Evolutionary conservation across 1,139 yeast species (phyloP).

Genomic region (Blastobotrys indianensis): DNA sequence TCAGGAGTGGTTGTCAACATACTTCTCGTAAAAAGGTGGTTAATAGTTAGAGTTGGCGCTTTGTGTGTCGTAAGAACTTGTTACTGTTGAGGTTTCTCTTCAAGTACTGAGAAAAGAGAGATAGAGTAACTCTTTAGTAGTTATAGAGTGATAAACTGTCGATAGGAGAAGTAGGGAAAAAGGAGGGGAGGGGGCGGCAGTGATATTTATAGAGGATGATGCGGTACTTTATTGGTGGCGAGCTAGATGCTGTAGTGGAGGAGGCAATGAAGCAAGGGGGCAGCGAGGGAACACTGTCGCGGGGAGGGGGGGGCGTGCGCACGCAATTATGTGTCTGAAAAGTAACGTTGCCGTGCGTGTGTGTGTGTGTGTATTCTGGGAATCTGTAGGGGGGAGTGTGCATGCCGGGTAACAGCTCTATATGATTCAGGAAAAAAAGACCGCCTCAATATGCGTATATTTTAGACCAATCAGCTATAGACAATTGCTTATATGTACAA

Average conservation of each 20-base stretch:
- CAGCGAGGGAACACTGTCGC: no score
- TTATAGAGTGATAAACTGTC: background rate
- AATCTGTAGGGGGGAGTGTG: no score
- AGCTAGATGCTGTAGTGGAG: background rate
- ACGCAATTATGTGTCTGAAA: background rate
- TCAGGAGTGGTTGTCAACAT: constrained; percentile 11
- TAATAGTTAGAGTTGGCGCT: background rate
- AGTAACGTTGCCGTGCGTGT: no score
- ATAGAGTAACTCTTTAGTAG: background rate
- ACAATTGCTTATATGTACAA: no score
- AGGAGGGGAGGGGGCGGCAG: background rate
- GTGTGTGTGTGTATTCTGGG: no score
- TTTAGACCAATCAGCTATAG: no score
- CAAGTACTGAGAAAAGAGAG: no score
- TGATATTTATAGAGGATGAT: background rate
- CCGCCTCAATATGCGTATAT: no score
- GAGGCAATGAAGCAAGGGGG: background rate
- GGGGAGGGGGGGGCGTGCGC: constrained; percentile 2
- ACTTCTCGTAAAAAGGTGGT: background rate
- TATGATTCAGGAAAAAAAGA: no score
- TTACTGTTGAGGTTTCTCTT: constrained; percentile 1
- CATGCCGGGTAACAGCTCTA: no score
- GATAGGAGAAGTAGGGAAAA: background rate
- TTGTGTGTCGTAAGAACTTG: background rate
- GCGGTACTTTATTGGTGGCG: background rate